Conservation (phyloP, 345 rosid species). For the Acer campestre region DNA sequence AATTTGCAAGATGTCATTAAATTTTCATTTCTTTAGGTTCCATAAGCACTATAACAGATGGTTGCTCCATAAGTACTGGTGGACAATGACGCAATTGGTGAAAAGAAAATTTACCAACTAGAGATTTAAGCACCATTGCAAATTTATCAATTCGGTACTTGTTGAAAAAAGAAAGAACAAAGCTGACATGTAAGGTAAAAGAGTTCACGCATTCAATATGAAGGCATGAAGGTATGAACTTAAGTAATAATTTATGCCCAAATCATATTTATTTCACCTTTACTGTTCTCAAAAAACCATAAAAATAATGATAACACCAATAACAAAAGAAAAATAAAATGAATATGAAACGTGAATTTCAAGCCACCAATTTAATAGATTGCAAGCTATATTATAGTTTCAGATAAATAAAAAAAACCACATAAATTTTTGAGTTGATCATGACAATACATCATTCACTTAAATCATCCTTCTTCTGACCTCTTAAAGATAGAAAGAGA, state of each 20-base stretch:
- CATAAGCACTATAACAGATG: background rate
- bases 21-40: background rate
- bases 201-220: background rate
- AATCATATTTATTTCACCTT: background rate
- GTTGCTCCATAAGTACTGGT: background rate
- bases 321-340: background rate
- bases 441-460: background rate
- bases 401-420: background rate
- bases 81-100: background rate
- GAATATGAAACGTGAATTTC: background rate
- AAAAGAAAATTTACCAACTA: background rate
- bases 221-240: background rate
- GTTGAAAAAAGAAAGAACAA: background rate
- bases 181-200: background rate
- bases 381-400: background rate
- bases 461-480: background rate
- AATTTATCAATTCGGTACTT: background rate
- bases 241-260: background rate
- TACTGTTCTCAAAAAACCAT: background rate
- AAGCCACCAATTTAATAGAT: background rate
- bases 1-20: constrained; percentile 23
- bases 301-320: too few species aligned
- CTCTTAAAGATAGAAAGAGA: background rate
- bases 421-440: background rate
- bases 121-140: background rate